Conservation (phyloP, 1,139 yeast genomes). For the Yamadazyma diddensiae region DNA sequence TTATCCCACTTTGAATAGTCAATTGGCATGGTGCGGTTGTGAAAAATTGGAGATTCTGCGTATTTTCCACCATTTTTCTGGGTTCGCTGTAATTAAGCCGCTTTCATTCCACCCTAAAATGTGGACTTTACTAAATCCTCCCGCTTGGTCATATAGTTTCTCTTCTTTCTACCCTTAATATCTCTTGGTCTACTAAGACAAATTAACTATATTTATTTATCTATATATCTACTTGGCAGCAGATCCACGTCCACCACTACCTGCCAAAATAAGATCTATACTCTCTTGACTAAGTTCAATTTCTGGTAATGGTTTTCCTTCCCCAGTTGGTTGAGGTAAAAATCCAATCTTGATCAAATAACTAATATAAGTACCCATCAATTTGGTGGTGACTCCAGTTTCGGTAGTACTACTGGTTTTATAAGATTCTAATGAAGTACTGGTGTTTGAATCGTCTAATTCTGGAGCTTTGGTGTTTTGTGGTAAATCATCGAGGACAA, state of each 20-base stretch:
- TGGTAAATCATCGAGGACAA: conserved; percentile 89
- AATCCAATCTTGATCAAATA: conserved; percentile 80
- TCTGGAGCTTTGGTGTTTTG: conserved; percentile 93
- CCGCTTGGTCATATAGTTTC: no score
- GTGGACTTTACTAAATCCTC: no score
- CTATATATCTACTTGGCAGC: conserved; percentile 35
- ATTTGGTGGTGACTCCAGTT: conserved; percentile 63
- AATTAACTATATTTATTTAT: background rate
- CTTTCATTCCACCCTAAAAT: no score
- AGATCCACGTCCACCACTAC: conserved; percentile 86
- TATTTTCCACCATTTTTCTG: background rate
- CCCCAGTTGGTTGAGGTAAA: conserved; percentile 56
- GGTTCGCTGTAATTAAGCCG: no score
- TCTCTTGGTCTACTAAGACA: no score
- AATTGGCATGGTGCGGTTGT: conserved; percentile 52
- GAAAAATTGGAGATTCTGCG: no score
- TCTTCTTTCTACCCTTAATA: no score
- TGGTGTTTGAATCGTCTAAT: conserved; percentile 82
- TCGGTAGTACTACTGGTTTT: conserved; percentile 58
- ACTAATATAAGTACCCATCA: conserved; percentile 73
- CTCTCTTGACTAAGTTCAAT: conserved; percentile 57
- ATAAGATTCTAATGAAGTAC: conserved; percentile 46
- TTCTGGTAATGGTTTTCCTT: conserved; percentile 52
- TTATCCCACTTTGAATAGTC: conserved; percentile 99
- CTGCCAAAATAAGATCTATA: conserved; percentile 61